Conservation (phyloP, 306 rosid species). For the Gynostemma pentaphyllum region DNA sequence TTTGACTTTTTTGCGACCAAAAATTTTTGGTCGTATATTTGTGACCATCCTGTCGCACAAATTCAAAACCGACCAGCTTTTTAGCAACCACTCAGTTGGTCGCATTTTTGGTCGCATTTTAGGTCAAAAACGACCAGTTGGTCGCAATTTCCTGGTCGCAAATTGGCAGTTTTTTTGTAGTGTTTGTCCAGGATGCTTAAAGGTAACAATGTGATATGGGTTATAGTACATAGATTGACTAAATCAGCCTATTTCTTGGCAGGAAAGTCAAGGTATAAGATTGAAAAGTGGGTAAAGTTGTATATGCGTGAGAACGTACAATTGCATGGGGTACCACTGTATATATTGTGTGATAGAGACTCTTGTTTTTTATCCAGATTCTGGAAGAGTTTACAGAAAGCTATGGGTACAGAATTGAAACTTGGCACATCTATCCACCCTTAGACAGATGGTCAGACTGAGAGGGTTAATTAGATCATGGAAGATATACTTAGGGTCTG, state of each 20-base stretch:
- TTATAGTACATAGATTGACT: background rate
- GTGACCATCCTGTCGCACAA: no score
- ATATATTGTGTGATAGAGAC: background rate
- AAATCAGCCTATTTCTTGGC: background rate
- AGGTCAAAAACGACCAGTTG: no score
- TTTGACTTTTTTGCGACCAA: no score
- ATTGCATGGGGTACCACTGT: background rate
- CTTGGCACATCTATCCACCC: background rate
- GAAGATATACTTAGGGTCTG: no score
- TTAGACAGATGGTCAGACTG: no score
- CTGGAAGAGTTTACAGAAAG: background rate
- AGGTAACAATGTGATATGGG: background rate
- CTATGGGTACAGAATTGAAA: background rate
- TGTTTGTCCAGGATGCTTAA: background rate
- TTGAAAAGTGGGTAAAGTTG: background rate
- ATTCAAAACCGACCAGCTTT: no score
- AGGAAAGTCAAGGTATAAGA: background rate
- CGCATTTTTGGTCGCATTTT: no score
- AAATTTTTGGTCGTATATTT: no score
- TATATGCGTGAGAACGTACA: background rate
- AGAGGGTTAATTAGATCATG: no score
- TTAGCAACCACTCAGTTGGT: no score
- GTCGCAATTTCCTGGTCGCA: no score
- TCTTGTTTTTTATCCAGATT: background rate
- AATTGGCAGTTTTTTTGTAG: no score